Conservation (phyloP, 345 rosid species). For the Erucastrum elatum region DNA sequence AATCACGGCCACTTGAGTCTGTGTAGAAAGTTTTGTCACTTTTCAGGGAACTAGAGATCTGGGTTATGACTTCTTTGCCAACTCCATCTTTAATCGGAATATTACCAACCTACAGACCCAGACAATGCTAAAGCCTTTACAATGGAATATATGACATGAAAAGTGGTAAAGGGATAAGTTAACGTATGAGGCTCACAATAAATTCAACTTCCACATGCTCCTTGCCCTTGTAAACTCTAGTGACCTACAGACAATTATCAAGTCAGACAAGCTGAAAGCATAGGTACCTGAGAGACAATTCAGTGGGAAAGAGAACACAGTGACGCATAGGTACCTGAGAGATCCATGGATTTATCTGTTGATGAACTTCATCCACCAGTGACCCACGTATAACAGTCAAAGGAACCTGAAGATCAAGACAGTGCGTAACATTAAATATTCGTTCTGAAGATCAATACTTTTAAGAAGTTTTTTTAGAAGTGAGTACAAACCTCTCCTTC, state of each 20-base stretch:
- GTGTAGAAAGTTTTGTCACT: constrained; percentile 70
- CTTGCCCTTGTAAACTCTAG: constrained; percentile 76
- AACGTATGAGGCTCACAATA: constrained; percentile 55
- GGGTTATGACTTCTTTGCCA: constrained; percentile 75
- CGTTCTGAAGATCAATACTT: not conserved
- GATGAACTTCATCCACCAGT: constrained; percentile 83
- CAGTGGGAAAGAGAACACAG: constrained; percentile 8
- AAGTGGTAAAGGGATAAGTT: constrained; percentile 9
- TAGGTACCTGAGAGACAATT: not conserved
- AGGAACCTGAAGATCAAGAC: constrained; percentile 56
- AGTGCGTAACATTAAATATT: constrained; percentile 13
- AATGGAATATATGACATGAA: constrained; percentile 12
- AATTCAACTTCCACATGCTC: constrained; percentile 97
- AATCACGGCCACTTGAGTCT: constrained; percentile 86
- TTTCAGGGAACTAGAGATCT: constrained; percentile 57
- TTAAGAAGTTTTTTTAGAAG: constrained; percentile 27
- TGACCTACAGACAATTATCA: constrained; percentile 50
- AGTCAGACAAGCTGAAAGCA: not conserved
- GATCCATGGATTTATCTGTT: constrained; percentile 76
- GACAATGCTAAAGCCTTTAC: constrained; percentile 6
- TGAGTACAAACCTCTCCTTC: constrained; percentile 57
- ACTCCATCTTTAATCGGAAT: constrained; percentile 67
- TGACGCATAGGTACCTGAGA: constrained; percentile 60
- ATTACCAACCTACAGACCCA: constrained; percentile 58
- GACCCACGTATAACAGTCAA: constrained; percentile 71